Evolutionary conservation across 2,329 filamentous ascomycete species (phyloP).

Genomic region (Remersonia thermophila): DNA sequence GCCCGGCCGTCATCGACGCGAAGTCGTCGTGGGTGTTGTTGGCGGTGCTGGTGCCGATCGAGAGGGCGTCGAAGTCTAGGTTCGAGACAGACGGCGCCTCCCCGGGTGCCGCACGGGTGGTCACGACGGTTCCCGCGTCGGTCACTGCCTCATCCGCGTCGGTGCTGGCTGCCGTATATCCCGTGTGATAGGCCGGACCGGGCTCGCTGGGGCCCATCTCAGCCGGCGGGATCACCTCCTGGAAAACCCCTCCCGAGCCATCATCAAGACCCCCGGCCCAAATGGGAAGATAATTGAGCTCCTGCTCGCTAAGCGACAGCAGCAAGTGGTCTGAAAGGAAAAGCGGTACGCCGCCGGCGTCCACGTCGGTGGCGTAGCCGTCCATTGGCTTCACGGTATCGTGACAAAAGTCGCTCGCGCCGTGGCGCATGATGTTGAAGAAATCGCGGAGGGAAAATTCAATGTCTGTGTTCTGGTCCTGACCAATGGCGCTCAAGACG

Average conservation of each 20-base stretch:
- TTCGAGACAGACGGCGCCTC: constrained; percentile 23
- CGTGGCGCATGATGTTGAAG: too few relatives aligned
- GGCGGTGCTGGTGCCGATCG: constrained; percentile 18
- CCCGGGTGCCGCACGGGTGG: too few relatives aligned
- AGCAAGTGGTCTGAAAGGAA: constrained; percentile 33
- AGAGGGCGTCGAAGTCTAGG: constrained; percentile 24
- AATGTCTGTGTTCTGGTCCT: too few relatives aligned
- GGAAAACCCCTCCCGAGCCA: constrained; percentile 38
- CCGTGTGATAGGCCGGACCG: constrained; percentile 36
- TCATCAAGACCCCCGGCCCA: constrained; percentile 50
- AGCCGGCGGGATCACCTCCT: constrained; percentile 28
- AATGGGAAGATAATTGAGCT: constrained; percentile 51
- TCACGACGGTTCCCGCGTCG: background rate
- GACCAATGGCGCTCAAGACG: too few relatives aligned
- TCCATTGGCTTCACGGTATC: too few relatives aligned
- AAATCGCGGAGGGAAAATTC: too few relatives aligned
- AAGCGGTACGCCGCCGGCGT: constrained; percentile 24
- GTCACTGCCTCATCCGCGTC: constrained; percentile 16
- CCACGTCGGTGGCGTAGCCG: constrained; percentile 3
- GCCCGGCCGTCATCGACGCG: constrained; percentile 19
- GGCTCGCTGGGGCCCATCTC: constrained; percentile 34
- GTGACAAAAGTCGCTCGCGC: too few relatives aligned
- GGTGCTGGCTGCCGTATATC: constrained; percentile 23
- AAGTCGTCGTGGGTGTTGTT: constrained; percentile 10
- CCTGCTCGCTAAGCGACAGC: constrained; percentile 40